phyloP scores from a whole-genome alignment of 1,284 basidiomycete species.

The Binderoboletus segoi region DNA sequence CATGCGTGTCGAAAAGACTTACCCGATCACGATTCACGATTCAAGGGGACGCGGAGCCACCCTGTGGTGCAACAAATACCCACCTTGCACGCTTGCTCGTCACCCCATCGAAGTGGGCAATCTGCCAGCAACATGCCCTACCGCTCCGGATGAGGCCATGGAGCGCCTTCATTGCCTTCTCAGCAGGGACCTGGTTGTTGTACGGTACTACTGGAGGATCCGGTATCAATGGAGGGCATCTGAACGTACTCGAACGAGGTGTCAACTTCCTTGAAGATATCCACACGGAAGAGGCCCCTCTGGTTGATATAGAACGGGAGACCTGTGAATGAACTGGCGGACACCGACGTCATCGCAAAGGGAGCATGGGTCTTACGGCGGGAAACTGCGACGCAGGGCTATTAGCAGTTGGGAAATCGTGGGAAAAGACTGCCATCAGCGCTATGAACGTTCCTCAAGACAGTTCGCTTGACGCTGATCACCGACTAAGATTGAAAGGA shows the following conservation, averaged over 20 bases:
- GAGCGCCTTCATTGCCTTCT: constrained; percentile 50
- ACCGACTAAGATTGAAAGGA: too few relatives aligned
- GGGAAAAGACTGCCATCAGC: too few relatives aligned
- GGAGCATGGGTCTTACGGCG: too few relatives aligned
- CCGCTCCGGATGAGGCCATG: constrained; percentile 42
- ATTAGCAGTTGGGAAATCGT: too few relatives aligned
- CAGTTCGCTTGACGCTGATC: too few relatives aligned
- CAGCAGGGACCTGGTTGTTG: constrained; percentile 37
- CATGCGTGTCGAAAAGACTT: background rate
- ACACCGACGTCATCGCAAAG: too few relatives aligned
- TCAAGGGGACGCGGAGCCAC: constrained; percentile 32
- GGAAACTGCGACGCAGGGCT: too few relatives aligned
- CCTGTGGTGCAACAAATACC: constrained; percentile 44
- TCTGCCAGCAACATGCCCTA: constrained; percentile 38
- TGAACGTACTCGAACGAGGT: constrained; percentile 45
- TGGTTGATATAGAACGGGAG: constrained; percentile 54
- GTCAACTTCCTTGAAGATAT: constrained; percentile 48
- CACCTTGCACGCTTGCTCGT: constrained; percentile 23
- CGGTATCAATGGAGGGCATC: constrained; percentile 49
- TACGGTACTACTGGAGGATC: constrained; percentile 50
- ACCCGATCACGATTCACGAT: too few relatives aligned
- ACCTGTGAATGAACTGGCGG: too few relatives aligned
- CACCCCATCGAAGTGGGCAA: constrained; percentile 43
- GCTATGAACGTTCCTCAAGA: too few relatives aligned
- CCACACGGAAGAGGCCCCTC: constrained; percentile 43